Conservation (phyloP, 768 basidiomycete genomes). For the Amanita pallidorosea region DNA sequence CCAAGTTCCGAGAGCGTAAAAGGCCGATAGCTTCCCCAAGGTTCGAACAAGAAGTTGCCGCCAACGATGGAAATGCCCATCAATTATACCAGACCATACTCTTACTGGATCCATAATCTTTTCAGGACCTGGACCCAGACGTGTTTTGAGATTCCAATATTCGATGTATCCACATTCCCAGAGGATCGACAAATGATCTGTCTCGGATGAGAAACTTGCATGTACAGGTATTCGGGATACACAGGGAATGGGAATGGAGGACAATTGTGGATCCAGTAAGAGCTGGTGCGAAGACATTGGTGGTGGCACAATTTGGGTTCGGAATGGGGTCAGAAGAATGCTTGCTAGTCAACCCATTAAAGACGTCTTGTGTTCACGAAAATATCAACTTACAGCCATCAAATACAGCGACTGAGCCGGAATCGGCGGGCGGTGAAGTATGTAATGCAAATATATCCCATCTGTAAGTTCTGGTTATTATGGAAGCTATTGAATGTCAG, state of each 20-base stretch:
- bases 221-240: slow-evolving; percentile 48
- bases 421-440: slow-evolving; percentile 54
- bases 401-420: slow-evolving; percentile 79
- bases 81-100: slow-evolving; percentile 23
- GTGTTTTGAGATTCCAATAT: slow-evolving; percentile 61
- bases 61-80: slow-evolving; percentile 13
- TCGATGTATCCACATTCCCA: slow-evolving; percentile 63
- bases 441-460: slow-evolving; percentile 73
- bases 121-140: slow-evolving; percentile 42
- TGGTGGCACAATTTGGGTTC: slow-evolving; percentile 93
- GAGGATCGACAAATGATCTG: slow-evolving; percentile 53
- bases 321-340: slow-evolving; percentile 84
- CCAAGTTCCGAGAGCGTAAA: slow-evolving; percentile 30
- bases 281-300: slow-evolving; percentile 76
- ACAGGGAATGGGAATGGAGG: slow-evolving; percentile 9
- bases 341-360: slow-evolving; percentile 32
- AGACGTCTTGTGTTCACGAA: neutral
- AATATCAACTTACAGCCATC: slow-evolving; percentile 64
- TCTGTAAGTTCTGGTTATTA: slow-evolving; percentile 51
- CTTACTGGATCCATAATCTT: slow-evolving; percentile 48
- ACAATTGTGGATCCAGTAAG: slow-evolving; percentile 13
- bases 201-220: slow-evolving; percentile 43
- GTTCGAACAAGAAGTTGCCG: slow-evolving; percentile 21
- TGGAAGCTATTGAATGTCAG: slow-evolving; percentile 24
- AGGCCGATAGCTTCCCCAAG: slow-evolving; percentile 9